Evolutionary conservation across 805 yeast genomes (phyloP), one percentile per base, ranked within the genome.

Genomic region (Metschnikowia similis): DNA sequence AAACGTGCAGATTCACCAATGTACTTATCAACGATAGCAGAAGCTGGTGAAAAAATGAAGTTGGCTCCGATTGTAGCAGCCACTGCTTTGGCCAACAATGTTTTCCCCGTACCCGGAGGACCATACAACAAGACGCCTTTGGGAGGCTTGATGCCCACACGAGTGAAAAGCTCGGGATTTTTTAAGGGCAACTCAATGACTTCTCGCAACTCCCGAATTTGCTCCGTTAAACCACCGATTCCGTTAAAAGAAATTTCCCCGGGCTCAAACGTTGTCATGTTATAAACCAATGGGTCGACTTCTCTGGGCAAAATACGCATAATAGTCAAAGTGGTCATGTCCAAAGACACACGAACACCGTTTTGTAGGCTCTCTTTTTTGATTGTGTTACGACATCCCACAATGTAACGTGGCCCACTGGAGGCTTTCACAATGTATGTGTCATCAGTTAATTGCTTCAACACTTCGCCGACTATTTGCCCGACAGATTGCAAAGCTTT

Each of bases 41-140:
- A 87, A 0, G 98, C 97, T 10, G 98, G 98, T n/a, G 96, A 87
- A 63, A 94, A 94, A 55, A 92, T 92, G 74, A 92, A 92, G 71
- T 92, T 92, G 35, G 97, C 97, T 49, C 98, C 98, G 63, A 94
- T 89, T 4, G 98, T 94, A 40, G 98, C 98, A 5, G 99, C 98
- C 41, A 91, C 97, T 0, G 98, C 98, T 64, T 94, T 91, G 14
- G 99, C 99, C 63, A 92, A 78, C 52, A 92, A 75, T 0, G 99
- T 92, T 68, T 92, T 92, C 65, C 99, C 98, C 0, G 99, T 94
- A 62, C 99, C 99, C 26, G 99, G 99, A 6, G 99, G 99, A 7
- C 99, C 99, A 65, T 94, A 94, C 47, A 94, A 77, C 54, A 94
- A 74, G 28, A 92, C 98, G 67, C 98, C 99, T 70, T 94, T 94